A percentile compares a stretch with the other conserved stretches of the same genome.
Evolutionary conservation across 805 yeast species (phyloP).

Genomic region (Spathaspora sp.): DNA sequence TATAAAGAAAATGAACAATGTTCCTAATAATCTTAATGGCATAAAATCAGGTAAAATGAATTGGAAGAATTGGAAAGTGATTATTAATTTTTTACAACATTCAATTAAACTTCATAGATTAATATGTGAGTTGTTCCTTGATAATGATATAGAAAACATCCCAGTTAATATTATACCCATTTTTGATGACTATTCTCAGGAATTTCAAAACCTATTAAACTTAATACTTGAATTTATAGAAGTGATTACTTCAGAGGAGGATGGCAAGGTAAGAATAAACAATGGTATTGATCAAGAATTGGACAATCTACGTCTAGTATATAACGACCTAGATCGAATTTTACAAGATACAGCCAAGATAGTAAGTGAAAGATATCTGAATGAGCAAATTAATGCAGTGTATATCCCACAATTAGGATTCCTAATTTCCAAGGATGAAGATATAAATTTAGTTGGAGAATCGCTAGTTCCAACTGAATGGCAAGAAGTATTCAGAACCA

Average conservation of each 20-base stretch:
- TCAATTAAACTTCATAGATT: not conserved
- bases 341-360: conserved; percentile 1
- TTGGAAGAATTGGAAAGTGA: conserved; percentile 6
- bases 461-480: not conserved
- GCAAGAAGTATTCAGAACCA: conserved; percentile 6
- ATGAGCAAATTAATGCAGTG: conserved; percentile 2
- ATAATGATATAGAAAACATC: not conserved
- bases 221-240: conserved; percentile 4
- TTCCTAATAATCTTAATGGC: not conserved
- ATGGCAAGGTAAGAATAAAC: conserved; percentile 1
- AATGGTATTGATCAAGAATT: conserved; percentile 6
- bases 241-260: conserved; percentile 2
- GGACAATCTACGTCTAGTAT: no score
- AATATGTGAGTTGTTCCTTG: not conserved
- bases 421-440: conserved; percentile 4
- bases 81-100: conserved; percentile 5
- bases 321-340: conserved; percentile 5
- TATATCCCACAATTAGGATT: conserved; percentile 9
- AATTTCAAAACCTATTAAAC: conserved; percentile 2
- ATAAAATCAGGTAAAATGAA: conserved; percentile 5
- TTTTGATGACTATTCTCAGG: not conserved
- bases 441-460: no score
- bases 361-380: not conserved
- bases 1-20: conserved; percentile 3
- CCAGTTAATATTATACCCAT: not conserved